Evolutionary conservation across 768 basidiomycete species (phyloP).

Genomic region (Agaricus subrufescens): DNA sequence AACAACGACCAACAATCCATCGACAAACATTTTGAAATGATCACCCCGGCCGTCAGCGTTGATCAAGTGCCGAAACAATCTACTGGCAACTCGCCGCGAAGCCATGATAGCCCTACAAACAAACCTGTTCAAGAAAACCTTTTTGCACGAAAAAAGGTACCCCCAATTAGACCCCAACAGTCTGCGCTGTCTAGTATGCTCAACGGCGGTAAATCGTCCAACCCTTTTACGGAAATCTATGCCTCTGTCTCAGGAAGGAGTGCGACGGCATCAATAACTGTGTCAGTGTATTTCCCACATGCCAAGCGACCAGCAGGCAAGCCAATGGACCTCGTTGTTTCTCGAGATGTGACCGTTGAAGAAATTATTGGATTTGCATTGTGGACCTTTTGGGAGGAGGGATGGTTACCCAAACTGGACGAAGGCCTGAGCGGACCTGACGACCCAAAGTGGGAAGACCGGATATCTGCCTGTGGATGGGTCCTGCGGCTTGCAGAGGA

Average conservation of each 20-base stretch:
- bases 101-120: conserved; percentile 12
- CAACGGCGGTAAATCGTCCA: conserved; percentile 59
- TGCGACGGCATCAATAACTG: conserved; percentile 53
- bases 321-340: conserved; percentile 68
- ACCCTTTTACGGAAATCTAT: conserved; percentile 88
- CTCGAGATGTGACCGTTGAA: conserved; percentile 88
- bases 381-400: conserved; percentile 92
- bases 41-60: conserved; percentile 21
- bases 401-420: conserved; percentile 72
- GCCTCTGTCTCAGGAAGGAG: conserved; percentile 79
- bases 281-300: conserved; percentile 84
- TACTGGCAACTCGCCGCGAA: conserved; percentile 19
- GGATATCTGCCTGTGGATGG: conserved; percentile 82
- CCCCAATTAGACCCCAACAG: conserved; percentile 34
- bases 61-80: conserved; percentile 13
- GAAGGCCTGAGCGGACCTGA: conserved; percentile 57
- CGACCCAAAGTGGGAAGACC: conserved; percentile 53
- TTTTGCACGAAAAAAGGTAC: conserved; percentile 52
- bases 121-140: conserved; percentile 19
- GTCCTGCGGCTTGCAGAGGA: conserved; percentile 91
- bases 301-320: conserved; percentile 57
- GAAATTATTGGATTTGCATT: conserved; percentile 93
- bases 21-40: conserved; percentile 16
- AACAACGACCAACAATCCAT: neutral
- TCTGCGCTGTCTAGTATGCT: conserved; percentile 77